A percentile compares a stretch with the other conserved stretches of the same genome.
These are phyloP conservation scores for Fusarium virguliforme DNA, from an alignment of 2,329 filamentous ascomycete species.

Conservation along the genomic window DNA sequence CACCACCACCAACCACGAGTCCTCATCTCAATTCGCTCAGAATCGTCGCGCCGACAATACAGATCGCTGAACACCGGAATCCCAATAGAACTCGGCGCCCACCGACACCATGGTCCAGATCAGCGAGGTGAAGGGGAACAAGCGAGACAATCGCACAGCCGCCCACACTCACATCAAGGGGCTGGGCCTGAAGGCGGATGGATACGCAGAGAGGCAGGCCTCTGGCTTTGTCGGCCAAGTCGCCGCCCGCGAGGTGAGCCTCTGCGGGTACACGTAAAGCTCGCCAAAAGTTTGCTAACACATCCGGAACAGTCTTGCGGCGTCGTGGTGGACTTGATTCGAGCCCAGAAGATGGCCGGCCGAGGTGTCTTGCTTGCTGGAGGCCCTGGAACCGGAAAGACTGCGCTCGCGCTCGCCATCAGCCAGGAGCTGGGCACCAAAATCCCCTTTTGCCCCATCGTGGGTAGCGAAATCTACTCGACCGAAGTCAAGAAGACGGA, in stretches of 20 bases:
- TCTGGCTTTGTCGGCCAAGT: constrained; percentile 93
- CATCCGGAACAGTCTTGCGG: constrained; percentile 81
- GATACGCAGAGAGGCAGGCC: constrained; percentile 83
- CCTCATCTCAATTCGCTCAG: constrained; percentile 20
- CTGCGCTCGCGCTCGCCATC: constrained; percentile 93
- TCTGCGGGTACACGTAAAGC: background rate
- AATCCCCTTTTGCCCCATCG: constrained; percentile 98
- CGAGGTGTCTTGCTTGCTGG: constrained; percentile 93
- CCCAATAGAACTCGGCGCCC: constrained; percentile 43
- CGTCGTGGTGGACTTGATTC: constrained; percentile 95
- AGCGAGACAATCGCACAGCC: constrained; percentile 95
- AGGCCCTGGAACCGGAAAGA: constrained; percentile 97
- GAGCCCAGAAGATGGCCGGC: constrained; percentile 97
- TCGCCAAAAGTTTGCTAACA: constrained; percentile 38
- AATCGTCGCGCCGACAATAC: constrained; percentile 16
- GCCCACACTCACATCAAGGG: constrained; percentile 99
- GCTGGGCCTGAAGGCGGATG: constrained; percentile 88
- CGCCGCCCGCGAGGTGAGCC: constrained; percentile 85
- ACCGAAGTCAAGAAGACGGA: constrained; percentile 99
- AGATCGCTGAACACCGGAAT: constrained; percentile 15
- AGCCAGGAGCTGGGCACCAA: constrained; percentile 98
- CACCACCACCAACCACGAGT: constrained; percentile 26
- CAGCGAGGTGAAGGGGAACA: constrained; percentile 94
- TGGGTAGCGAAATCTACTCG: constrained; percentile 97
- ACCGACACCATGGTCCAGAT: constrained; percentile 83